phyloP scores from a whole-genome alignment of 2,329 filamentous ascomycete genomes.

The Cercospora beticola region DNA sequence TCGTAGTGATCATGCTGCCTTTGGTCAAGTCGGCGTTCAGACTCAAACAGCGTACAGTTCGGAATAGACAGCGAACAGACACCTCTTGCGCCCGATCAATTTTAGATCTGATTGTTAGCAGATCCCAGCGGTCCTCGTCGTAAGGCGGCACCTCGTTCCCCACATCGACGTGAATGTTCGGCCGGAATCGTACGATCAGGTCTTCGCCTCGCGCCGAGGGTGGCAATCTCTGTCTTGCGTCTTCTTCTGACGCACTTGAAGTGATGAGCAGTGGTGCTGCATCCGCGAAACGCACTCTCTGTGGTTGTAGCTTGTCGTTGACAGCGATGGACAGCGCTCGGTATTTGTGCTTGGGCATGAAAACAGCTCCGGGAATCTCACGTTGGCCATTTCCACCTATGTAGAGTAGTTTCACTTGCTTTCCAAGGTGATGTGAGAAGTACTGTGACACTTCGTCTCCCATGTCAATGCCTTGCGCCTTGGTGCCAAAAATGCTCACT shows the following conservation, averaged over 20 bases:
- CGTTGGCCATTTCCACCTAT: slow-evolving; percentile 38
- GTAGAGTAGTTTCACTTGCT: slow-evolving; percentile 33
- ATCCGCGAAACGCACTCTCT: slow-evolving; percentile 38
- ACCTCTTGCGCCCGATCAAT: slow-evolving; percentile 34
- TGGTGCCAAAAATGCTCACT: slow-evolving; percentile 38
- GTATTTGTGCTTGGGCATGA: slow-evolving; percentile 35
- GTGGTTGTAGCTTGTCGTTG: slow-evolving; percentile 38
- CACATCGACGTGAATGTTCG: slow-evolving; percentile 38
- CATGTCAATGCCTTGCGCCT: slow-evolving; percentile 38
- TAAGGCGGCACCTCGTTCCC: slow-evolving; percentile 33
- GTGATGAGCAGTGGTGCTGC: slow-evolving; percentile 38
- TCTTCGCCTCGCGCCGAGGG: slow-evolving; percentile 33
- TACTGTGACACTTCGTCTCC: slow-evolving; percentile 34
- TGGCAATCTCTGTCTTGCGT: slow-evolving; percentile 34
- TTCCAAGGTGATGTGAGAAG: slow-evolving; percentile 34
- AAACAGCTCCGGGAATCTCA: slow-evolving; percentile 37
- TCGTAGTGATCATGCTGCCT: slow-evolving; percentile 37
- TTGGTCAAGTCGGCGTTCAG: slow-evolving; percentile 37
- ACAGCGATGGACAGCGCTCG: slow-evolving; percentile 35
- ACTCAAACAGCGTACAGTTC: slow-evolving; percentile 35
- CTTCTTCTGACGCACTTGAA: slow-evolving; percentile 38
- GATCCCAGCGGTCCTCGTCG: slow-evolving; percentile 37
- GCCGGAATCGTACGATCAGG: slow-evolving; percentile 37
- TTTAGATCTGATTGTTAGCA: slow-evolving; percentile 35
- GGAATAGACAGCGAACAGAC: slow-evolving; percentile 36